phyloP scores from a whole-genome alignment of 192 early-diverging fungal genomes.

The Entomortierella beljakovae region DNA sequence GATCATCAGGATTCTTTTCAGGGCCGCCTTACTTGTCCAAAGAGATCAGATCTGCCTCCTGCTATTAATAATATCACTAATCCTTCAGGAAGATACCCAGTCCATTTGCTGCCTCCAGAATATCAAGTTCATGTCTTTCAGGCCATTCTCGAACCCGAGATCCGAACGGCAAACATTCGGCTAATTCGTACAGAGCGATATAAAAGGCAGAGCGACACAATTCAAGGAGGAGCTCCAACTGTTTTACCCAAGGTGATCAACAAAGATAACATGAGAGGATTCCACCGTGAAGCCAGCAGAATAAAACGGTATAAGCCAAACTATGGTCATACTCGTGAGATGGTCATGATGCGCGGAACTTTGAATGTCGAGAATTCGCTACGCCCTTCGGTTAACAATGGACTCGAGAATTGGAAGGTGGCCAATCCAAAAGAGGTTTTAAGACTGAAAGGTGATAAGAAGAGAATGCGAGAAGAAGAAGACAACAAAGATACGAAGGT shows the following conservation, averaged over 20 bases:
- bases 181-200: slow-evolving; percentile 36
- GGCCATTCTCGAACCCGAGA: slow-evolving; percentile 14
- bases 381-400: background rate
- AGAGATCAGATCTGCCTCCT: background rate
- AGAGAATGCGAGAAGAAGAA: background rate
- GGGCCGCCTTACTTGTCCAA: background rate
- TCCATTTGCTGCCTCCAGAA: slow-evolving; percentile 24
- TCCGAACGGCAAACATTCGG: slow-evolving; percentile 23
- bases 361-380: background rate
- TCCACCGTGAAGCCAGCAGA: slow-evolving; percentile 22
- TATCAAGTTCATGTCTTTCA: slow-evolving; percentile 46
- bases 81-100: slow-evolving; percentile 25
- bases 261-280: slow-evolving; percentile 10
- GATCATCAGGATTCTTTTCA: background rate
- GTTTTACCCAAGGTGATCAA: slow-evolving; percentile 30
- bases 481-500: background rate
- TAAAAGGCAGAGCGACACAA: slow-evolving; percentile 21
- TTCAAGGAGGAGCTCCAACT: slow-evolving; percentile 34
- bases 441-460: background rate
- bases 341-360: background rate
- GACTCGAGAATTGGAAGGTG: background rate
- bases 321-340: background rate
- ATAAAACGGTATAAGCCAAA: background rate
- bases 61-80: background rate
- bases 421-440: no score